Evolutionary conservation across 129 eudicot genomes (phyloP), one percentile per base, ranked within the genome.

Genomic region (Mikania micrantha): DNA sequence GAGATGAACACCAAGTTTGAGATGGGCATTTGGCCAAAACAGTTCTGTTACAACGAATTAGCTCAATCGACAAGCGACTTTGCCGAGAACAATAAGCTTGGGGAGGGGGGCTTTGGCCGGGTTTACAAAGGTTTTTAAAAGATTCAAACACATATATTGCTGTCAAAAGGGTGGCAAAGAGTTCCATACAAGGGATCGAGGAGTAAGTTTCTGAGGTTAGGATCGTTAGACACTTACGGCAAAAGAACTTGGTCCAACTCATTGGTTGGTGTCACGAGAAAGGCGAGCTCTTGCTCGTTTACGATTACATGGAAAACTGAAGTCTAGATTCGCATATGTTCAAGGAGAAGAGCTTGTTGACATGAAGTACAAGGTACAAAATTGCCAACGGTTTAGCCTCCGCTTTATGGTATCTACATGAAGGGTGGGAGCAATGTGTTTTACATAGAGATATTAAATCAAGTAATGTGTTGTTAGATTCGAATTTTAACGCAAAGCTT

Each of bases 341-440:
- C 53, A 66, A 66, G 9, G 63, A 13, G 61, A 60, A 75, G 16
- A 52, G 60, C 35, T 27, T 66, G 67, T 45, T 83, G 52, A 31
- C 75, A 31, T 83, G 88, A 85, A 65, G 24, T 2, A 16, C 63
- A 17, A 83, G 87, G 74, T 75, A 67, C 25, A 83, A 78, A 52
- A 79, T 78, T 1, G 87, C 77, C 6, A 65, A 39, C 9, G 87
- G 79, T 15, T 16, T 79, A 63, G 84, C 84, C 31, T 79, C 73
- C 7, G 81, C 76, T 7, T 75, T 83, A 78, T 63, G 78, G 2
- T 80, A 80, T 73, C 76, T 84, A 10, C 88, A 80, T 66, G 83
- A 84, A 74, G 81, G 45, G 40, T 80, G 83, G 85, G 81, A 80
- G 52, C 78, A 77, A 59, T 84, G 85, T 57, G 84, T 83, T 27